phyloP scores from a whole-genome alignment of 768 basidiomycete species.

The Termitomyces sp. region DNA sequence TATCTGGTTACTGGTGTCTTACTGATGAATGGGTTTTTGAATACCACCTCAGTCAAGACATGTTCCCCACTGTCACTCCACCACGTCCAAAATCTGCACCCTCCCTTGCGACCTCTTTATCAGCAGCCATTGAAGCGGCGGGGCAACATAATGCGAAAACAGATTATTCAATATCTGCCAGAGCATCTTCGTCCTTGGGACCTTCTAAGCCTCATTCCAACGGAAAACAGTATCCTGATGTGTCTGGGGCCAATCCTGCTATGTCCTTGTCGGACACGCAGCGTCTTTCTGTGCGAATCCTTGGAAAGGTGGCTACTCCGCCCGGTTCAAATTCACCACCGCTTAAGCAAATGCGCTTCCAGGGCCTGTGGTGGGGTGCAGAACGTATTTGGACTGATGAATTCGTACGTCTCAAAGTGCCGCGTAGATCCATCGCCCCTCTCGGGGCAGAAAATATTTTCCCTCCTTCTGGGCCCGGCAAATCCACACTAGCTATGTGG shows the following conservation, averaged over 20 bases:
- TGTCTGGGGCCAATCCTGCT: constrained; percentile 14
- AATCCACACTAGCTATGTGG: constrained; percentile 21
- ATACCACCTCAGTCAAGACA: constrained; percentile 32
- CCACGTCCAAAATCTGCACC: constrained; percentile 8
- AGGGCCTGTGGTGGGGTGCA: constrained; percentile 87
- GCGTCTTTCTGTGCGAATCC: constrained; percentile 16
- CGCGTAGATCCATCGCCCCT: constrained; percentile 62
- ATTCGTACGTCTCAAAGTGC: constrained; percentile 71
- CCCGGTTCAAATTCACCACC: constrained; percentile 7
- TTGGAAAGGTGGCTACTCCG: constrained; percentile 18
- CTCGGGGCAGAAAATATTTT: constrained; percentile 53
- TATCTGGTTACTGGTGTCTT: constrained; percentile 63
- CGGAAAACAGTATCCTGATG: constrained; percentile 6
- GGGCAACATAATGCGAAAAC: constrained; percentile 32
- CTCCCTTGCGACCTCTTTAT: constrained; percentile 23
- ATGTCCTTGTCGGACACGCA: constrained; percentile 19
- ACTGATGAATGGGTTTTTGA: constrained; percentile 70
- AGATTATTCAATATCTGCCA: constrained; percentile 2
- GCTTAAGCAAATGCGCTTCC: constrained; percentile 51
- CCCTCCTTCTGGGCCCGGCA: constrained; percentile 57
- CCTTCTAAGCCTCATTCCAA: neutral
- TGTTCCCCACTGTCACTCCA: constrained; percentile 12
- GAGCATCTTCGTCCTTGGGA: constrained; percentile 3
- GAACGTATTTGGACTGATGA: constrained; percentile 88
- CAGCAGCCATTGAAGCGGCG: constrained; percentile 41